phyloP scores from a whole-genome alignment of 192 early-diverging fungal species.

The Pilobolus umbonatus region DNA sequence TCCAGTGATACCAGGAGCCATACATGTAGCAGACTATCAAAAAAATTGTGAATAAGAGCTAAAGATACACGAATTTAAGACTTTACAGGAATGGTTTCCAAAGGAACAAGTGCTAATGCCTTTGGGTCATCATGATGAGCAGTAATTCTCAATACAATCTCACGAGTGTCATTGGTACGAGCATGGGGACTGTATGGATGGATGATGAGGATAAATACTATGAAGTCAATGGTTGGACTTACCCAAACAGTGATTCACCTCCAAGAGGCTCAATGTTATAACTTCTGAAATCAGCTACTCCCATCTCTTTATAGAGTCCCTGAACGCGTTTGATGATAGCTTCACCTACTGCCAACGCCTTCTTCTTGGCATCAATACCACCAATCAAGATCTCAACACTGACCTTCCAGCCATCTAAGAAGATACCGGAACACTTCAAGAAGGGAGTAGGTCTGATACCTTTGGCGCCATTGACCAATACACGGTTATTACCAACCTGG shows the following conservation, averaged over 20 bases:
- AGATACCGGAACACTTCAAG: conserved; percentile 61
- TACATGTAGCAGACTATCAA: conserved; percentile 45
- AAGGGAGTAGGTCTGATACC: conserved; percentile 52
- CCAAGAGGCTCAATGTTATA: conserved; percentile 56
- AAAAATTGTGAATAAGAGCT: not conserved
- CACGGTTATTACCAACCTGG: conserved; percentile 53
- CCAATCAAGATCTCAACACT: conserved; percentile 55
- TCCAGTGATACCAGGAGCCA: conserved; percentile 55
- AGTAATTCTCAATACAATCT: conserved; percentile 44
- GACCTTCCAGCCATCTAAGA: conserved; percentile 55
- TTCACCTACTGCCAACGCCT: conserved; percentile 51
- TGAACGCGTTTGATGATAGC: conserved; percentile 47
- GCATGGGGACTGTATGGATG: conserved; percentile 6
- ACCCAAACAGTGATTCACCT: conserved; percentile 59
- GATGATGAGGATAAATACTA: not conserved
- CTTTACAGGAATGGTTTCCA: conserved; percentile 46
- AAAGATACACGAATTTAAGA: not conserved
- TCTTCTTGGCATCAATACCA: conserved; percentile 48
- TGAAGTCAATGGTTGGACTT: not conserved
- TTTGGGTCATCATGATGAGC: conserved; percentile 39
- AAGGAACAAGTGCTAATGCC: conserved; percentile 41
- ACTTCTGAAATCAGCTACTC: conserved; percentile 45
- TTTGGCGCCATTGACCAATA: conserved; percentile 54
- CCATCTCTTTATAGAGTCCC: conserved; percentile 39
- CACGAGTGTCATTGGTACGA: conserved; percentile 27